These are phyloP conservation scores for Collybia sordida DNA, from an alignment of 768 basidiomycete species.

Conservation along the genomic window DNA sequence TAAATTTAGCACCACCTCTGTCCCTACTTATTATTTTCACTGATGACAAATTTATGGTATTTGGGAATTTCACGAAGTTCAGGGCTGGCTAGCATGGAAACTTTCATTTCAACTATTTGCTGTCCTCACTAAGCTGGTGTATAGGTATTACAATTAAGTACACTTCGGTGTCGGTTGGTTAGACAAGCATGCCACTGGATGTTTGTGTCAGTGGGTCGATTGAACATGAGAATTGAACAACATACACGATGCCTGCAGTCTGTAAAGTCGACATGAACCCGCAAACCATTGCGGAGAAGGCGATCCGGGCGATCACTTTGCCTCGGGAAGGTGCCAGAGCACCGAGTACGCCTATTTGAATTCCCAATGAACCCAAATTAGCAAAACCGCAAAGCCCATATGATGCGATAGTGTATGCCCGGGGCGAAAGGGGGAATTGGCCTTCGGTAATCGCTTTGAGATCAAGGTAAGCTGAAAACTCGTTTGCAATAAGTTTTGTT, in stretches of 20 bases:
- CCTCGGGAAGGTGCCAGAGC: slow-evolving; percentile 52
- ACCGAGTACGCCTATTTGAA: slow-evolving; percentile 60
- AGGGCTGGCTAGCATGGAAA: neutral
- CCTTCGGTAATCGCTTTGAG: slow-evolving; percentile 49
- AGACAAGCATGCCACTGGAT: slow-evolving; percentile 21
- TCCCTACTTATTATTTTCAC: no score
- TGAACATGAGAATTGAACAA: neutral
- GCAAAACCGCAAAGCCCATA: slow-evolving; percentile 93
- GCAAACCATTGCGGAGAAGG: slow-evolving; percentile 48
- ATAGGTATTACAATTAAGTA: neutral
- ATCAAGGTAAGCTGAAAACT: slow-evolving; percentile 75
- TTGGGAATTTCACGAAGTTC: no score
- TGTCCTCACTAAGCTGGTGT: slow-evolving; percentile 1
- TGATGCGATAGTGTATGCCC: slow-evolving; percentile 79
- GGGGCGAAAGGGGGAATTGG: slow-evolving; percentile 58
- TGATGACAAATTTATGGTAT: no score
- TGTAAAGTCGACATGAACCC: slow-evolving; percentile 36
- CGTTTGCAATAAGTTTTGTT: slow-evolving; percentile 85
- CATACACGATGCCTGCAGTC: slow-evolving; percentile 26
- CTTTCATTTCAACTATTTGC: neutral
- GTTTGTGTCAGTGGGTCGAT: neutral
- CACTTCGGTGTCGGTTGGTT: neutral
- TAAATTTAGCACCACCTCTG: no score
- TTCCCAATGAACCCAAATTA: slow-evolving; percentile 83
- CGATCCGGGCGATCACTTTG: slow-evolving; percentile 69